These are phyloP conservation scores for Cercospora sp. DNA, from an alignment of 2,329 filamentous ascomycete species.

Conservation along the genomic window DNA sequence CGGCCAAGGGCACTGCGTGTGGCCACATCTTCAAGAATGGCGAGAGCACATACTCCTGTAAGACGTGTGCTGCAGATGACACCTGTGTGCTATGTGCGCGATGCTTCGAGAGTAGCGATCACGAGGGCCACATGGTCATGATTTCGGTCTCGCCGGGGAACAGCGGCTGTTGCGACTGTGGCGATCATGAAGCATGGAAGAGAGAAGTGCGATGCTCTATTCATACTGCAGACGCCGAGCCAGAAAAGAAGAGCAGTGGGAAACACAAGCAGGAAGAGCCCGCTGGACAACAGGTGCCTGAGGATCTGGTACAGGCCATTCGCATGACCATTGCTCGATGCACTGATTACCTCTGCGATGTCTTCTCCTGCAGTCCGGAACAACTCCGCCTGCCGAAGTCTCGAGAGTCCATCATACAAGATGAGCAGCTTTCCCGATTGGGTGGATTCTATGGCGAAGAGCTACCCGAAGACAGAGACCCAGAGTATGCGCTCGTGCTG, in stretches of 20 bases:
- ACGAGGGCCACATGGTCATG: conserved; percentile 87
- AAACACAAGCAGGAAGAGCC: conserved; percentile 54
- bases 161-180: conserved; percentile 95
- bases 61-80: conserved; percentile 90
- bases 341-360: conserved; percentile 94
- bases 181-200: conserved; percentile 92
- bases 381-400: conserved; percentile 86
- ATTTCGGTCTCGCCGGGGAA: conserved; percentile 87
- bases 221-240: conserved; percentile 59
- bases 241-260: conserved; percentile 48
- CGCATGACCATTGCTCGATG: conserved; percentile 80
- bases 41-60: conserved; percentile 91
- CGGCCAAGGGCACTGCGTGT: conserved; percentile 87
- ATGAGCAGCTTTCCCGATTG: conserved; percentile 78
- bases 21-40: conserved; percentile 96
- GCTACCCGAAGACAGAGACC: conserved; percentile 58
- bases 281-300: conserved; percentile 57
- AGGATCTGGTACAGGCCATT: conserved; percentile 74
- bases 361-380: conserved; percentile 96
- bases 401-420: conserved; percentile 72
- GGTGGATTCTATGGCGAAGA: conserved; percentile 64
- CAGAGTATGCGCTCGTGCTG: conserved; percentile 79
- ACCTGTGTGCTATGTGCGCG: conserved; percentile 92
- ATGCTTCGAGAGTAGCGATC: conserved; percentile 94
- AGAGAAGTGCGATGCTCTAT: conserved; percentile 88